Evolutionary conservation across 345 rosid genomes (phyloP), one percentile per base, ranked within the genome.

Genomic region (Lumnitzera racemosa): DNA sequence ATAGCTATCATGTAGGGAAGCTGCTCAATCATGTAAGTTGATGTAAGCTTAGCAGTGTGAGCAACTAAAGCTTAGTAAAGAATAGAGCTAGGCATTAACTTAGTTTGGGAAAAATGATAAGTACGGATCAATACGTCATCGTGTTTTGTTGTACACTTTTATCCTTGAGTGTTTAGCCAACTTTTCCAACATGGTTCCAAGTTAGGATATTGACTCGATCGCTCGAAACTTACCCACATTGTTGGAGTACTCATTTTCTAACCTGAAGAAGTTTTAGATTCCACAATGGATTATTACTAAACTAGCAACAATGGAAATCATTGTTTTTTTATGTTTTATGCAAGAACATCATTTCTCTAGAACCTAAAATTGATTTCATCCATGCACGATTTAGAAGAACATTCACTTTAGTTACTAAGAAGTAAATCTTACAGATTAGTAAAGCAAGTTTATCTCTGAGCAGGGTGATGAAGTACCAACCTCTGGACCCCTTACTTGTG

Each of bases 221-320:
- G 64, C 56, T 15, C 64, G 24, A 51, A 25, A 51, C 49, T 23
- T 61, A 14, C 55, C 56, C 2, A 36, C 64, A 4, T 61, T 61
- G 16, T 50, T 50, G 27, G 29, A 25, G 54, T 61, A 56, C 47
- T 61, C 64, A 25, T 16, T 51, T 29, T 61, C 64, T 55, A 61
- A 16, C 55, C 25, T 61, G 27, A 17, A 88, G 59, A 88, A 88
- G 70, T 88, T 90, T 86, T 91, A 90, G 46, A 90, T 81, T 46
- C 96, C 96, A 9, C 94, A 83, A 12, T 94, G 86, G 58, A 90
- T 56, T 66, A 90, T 86, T 81, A 88, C 97, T 66, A 88, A 69
- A 71, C 81, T 47, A 3, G 80, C 81, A 69, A 90, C 62, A 51
- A 84, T 67, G 50, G 83, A 84, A 59, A 41, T 67, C 55, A 90